Base-by-base conservation (phyloP, 2,329 filamentous ascomycete species). In the Xylaria polymorpha region DNA sequence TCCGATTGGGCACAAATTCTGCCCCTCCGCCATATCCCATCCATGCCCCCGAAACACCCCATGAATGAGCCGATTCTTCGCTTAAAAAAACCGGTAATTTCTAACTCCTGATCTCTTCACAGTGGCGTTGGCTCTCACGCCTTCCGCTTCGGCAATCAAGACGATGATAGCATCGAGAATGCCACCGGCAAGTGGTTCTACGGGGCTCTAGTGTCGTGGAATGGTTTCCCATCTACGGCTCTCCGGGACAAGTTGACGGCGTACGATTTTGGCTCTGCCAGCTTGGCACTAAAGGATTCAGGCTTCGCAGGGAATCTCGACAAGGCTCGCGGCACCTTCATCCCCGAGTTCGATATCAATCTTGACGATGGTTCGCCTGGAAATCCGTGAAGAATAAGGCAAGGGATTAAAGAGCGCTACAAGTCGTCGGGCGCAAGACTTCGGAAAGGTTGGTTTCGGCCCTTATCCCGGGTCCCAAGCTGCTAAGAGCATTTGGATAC, bases 341-440 rank as follows among this genome's bases (percentile, higher is more conserved):
- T 86, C 2, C 87, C 88, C 1, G 87, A 90, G 65, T 83, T 90
- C 55, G 87, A 91, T 71, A 81, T 89, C 48, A 82, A 84, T 6
- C 76, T 84, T 43, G 81, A 80, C 22, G 76, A 76, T 18, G 75
- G 74, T 2, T 77, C 75, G 18, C 75, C 76, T 15, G 75, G 76
- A 20, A 66, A 74, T 22, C 75, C 76, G 7, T 76, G 50, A 62
- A 57, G 12, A 8, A 20, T 15, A 14, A 12, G 7, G 51, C 14
- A n/a, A 39, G 35, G 41, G 35, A 12, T 37, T 9, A 44, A 29
- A 29, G 25, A 29, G 25, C 4, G 25, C 25, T 29, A 29, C 3
- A 58, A 41, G 20, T 32, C 10, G 46, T 41, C 3, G 57, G 46
- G 25, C 25, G 53, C 14, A 48, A 51, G 18, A 53, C 15, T 12